Base-by-base conservation (phyloP, 1,139 yeast species). In the Debaryomyces singareniensis region DNA sequence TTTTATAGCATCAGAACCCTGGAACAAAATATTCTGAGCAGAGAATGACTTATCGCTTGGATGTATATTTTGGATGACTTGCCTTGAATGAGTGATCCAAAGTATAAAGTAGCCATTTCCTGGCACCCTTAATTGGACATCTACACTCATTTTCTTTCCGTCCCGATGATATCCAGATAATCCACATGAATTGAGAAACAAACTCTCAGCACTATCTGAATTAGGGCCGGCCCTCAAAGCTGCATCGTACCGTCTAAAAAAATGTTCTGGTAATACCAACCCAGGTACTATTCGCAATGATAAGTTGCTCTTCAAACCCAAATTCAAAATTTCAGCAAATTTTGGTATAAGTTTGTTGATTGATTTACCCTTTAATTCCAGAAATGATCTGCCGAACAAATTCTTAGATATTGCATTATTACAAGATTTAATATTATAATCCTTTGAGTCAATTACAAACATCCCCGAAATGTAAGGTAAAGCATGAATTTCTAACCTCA, bases 401-500 rank as follows among this genome's bases (percentile, higher is more conserved):
- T 84, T 80, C 38, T 79, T 74, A 9, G 91, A 74, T 29, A 86
- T 79, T 4, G 95, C 84, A 37, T 75, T 73, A 53, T 89, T 89
- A 50, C 85, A 84, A 6, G 86, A 76, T 13, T 76, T 49, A 22
- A 85, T 63, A 4, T 55, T 52, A 42, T 63, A 66, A 29, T 59
- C 53, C 10, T 44, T 42, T 4, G 76, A 60, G 31, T 78, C 71
- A n/a, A 87, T 61, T 10, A 86, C 78, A 44, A 86, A 77, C 14
- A 84, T 75, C 20, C 96, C 96, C 0, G 95, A 93, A 45, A 86
- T 84, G 49, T 85, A 84, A 0, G 95, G 96, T 38, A 85, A 53
- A 2, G 91, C 70, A 43, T 81, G 91, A 18, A 83, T 68, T 39
- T 80, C 78, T 30, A 81, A 48, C 40, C 75, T 68, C 11, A 27